Evolutionary conservation across 1,139 yeast species (phyloP).

Genomic region (Neolecta irregularis): DNA sequence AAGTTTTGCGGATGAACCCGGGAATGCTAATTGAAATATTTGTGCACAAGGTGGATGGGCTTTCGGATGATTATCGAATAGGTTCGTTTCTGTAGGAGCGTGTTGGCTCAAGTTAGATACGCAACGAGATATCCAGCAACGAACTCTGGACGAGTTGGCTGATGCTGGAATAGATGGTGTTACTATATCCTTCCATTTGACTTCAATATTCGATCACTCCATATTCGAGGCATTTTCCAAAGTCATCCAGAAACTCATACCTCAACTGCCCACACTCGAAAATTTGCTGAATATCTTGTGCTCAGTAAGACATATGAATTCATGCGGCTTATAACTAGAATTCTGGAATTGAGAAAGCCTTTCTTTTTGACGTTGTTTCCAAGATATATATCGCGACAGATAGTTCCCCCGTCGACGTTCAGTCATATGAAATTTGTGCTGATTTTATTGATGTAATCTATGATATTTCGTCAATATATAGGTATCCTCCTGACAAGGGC

Average conservation of each 20-base stretch:
- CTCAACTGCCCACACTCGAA: slow-evolving; percentile 77
- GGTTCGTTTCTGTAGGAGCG: background rate
- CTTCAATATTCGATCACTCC: slow-evolving; percentile 89
- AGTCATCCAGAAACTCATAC: slow-evolving; percentile 77
- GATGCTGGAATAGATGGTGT: slow-evolving; percentile 87
- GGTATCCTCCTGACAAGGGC: slow-evolving; percentile 15
- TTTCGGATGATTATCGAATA: slow-evolving; percentile 64
- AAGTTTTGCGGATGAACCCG: slow-evolving; percentile 76
- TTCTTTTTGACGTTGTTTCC: slow-evolving; percentile 80
- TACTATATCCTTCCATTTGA: slow-evolving; percentile 76
- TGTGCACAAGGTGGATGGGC: slow-evolving; percentile 88
- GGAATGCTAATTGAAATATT: slow-evolving; percentile 76
- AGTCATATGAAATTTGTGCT: slow-evolving; percentile 90
- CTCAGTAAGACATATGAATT: slow-evolving; percentile 5
- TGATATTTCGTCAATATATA: slow-evolving; percentile 45
- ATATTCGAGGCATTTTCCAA: slow-evolving; percentile 90
- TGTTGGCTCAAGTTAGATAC: slow-evolving; percentile 50
- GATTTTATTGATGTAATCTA: slow-evolving; percentile 91
- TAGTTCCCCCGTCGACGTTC: slow-evolving; percentile 87
- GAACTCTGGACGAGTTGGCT: slow-evolving; percentile 81
- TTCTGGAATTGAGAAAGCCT: slow-evolving; percentile 81
- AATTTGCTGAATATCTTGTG: slow-evolving; percentile 78
- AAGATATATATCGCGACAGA: slow-evolving; percentile 94
- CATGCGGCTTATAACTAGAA: slow-evolving; percentile 32
- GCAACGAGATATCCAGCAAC: slow-evolving; percentile 88